Percentiles rank a stretch among this genome's conserved stretches.
Evolutionary conservation across 140 eudicot species (phyloP).

Genomic region (Erigeron philadelphicus): DNA sequence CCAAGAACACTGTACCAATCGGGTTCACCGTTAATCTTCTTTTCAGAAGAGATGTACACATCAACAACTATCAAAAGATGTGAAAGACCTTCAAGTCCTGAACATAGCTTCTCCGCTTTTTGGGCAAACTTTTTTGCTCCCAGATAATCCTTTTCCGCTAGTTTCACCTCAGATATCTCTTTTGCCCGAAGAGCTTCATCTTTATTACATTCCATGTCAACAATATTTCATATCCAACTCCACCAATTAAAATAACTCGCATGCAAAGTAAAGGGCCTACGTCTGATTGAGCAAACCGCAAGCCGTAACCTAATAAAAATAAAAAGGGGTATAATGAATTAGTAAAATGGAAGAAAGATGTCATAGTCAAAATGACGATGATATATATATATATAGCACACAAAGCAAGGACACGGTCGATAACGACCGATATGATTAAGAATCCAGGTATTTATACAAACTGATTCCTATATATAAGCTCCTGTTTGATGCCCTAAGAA

Average conservation of each 20-base stretch:
- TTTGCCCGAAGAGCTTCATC: constrained; percentile 50
- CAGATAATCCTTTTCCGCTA: constrained; percentile 35
- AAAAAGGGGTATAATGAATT: neutral
- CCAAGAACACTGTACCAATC: constrained; percentile 54
- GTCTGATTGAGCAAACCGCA: constrained; percentile 22
- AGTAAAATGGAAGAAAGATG: constrained; percentile 19
- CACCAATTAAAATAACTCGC: constrained; percentile 17
- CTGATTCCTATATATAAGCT: constrained; percentile 19
- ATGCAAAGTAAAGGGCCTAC: constrained; percentile 18
- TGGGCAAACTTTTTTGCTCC: constrained; percentile 40
- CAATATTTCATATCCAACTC: constrained; percentile 27
- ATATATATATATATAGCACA: constrained; percentile 4
- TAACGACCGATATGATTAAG: constrained; percentile 11
- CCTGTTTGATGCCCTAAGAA: constrained; percentile 14
- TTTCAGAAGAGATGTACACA: constrained; percentile 42
- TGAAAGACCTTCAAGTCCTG: constrained; percentile 43
- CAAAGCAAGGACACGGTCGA: constrained; percentile 7
- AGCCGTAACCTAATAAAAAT: constrained; percentile 23
- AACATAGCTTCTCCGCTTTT: constrained; percentile 39
- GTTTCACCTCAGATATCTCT: constrained; percentile 41
- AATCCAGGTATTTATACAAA: constrained; percentile 10
- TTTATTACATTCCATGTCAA: constrained; percentile 49
- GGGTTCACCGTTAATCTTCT: constrained; percentile 34
- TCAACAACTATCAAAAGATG: constrained; percentile 32
- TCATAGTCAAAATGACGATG: constrained; percentile 8